Conservation (phyloP, 2,329 filamentous ascomycete species). For the Talaromyces sp. region DNA sequence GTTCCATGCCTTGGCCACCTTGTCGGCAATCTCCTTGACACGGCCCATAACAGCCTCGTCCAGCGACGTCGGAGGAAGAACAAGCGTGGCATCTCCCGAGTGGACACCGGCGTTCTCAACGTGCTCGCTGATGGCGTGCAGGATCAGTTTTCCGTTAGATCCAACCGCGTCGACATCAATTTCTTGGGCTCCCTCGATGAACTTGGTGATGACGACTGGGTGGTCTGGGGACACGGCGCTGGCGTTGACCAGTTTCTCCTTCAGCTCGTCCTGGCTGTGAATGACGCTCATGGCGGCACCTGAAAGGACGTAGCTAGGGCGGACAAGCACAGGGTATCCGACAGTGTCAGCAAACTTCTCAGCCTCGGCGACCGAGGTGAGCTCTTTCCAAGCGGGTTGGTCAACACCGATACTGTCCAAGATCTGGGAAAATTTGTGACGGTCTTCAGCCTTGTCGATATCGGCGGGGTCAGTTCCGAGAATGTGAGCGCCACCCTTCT, state of each 20-base stretch:
- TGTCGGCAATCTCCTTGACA: slow-evolving; percentile 91
- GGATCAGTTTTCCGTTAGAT: slow-evolving; percentile 74
- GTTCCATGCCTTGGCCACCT: slow-evolving; percentile 94
- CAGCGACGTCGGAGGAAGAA: slow-evolving; percentile 79
- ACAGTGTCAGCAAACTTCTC: slow-evolving; percentile 80
- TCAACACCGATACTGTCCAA: slow-evolving; percentile 95
- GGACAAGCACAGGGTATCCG: slow-evolving; percentile 89
- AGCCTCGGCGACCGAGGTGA: slow-evolving; percentile 84
- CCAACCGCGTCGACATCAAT: slow-evolving; percentile 95
- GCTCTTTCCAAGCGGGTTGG: slow-evolving; percentile 96
- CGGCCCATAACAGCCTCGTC: slow-evolving; percentile 74
- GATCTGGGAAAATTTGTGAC: slow-evolving; percentile 97
- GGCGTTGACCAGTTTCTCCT: slow-evolving; percentile 90
- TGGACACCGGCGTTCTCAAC: slow-evolving; percentile 96
- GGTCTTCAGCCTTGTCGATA: slow-evolving; percentile 96
- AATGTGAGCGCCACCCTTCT: slow-evolving; percentile 82
- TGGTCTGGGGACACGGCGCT: slow-evolving; percentile 90
- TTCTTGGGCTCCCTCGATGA: slow-evolving; percentile 93
- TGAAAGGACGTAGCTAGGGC: slow-evolving; percentile 91
- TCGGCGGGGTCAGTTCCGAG: slow-evolving; percentile 89
- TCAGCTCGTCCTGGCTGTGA: slow-evolving; percentile 77
- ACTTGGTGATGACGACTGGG: slow-evolving; percentile 96
- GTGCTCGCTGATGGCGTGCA: slow-evolving; percentile 94
- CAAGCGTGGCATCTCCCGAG: slow-evolving; percentile 92
- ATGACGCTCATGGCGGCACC: slow-evolving; percentile 99